Conservation (phyloP, 768 basidiomycete species). For the Xerocomus brunneocitrinus region DNA sequence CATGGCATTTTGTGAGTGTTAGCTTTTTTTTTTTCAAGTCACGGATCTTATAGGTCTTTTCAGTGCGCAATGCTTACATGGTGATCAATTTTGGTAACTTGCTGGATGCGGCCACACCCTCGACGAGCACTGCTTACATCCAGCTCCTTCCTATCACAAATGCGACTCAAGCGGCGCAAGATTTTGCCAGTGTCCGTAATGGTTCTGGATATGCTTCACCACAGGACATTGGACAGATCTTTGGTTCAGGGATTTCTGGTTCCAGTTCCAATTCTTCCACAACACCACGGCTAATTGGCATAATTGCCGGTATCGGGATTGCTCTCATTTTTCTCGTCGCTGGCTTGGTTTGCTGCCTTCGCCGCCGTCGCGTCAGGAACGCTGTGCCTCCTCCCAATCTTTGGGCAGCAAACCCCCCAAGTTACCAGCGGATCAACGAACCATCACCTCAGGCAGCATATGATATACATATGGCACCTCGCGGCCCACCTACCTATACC, state of each 20-base stretch:
- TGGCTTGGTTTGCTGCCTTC: constrained; percentile 3
- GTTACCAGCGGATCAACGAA: constrained; percentile 23
- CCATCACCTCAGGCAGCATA: constrained; percentile 28
- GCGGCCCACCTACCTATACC: constrained; percentile 9
- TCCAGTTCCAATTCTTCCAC: constrained; percentile 18
- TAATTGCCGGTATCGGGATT: constrained; percentile 10
- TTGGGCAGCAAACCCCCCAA: constrained; percentile 6
- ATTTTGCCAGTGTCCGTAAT: constrained; percentile 13
- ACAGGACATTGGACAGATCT: constrained; percentile 35
- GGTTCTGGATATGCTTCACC: not conserved
- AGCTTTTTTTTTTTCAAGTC: not conserved
- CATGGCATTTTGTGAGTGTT: constrained; percentile 61
- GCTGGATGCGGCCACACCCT: constrained; percentile 38
- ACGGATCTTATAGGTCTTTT: not conserved
- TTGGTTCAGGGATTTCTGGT: constrained; percentile 32
- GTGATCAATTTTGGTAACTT: constrained; percentile 65
- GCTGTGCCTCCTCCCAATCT: not conserved
- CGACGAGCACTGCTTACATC: constrained; percentile 47
- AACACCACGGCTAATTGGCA: constrained; percentile 11
- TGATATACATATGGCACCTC: constrained; percentile 23
- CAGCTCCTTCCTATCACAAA: constrained; percentile 59
- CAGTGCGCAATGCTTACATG: constrained; percentile 65
- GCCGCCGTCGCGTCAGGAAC: constrained; percentile 13
- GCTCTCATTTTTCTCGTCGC: constrained; percentile 3
- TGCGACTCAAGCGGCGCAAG: constrained; percentile 34